Evolutionary conservation across 176 grass and related monocot species (phyloP), one percentile per base, ranked within the genome.

Genomic region (Chloris gayana): DNA sequence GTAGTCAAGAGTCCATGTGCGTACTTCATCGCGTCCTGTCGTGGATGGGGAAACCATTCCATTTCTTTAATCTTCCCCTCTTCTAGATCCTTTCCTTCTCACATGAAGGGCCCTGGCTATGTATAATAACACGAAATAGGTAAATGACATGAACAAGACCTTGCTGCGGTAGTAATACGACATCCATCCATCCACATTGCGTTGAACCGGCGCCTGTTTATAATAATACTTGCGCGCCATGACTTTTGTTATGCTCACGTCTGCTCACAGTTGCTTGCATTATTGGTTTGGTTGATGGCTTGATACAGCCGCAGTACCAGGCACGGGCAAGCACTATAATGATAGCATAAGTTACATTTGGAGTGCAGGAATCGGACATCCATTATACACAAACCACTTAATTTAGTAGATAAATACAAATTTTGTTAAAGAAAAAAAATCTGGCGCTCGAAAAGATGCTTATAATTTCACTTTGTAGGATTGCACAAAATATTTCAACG

Each of bases 161-260:
- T 69, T 77, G 73, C 56, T 25, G 57, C 66, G 33, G 71, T 32
- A 37, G 45, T 77, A 72, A 78, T 46, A 87, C 67, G 66, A 77
- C 66, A 72, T 31, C 7, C 57, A 68, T 41, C 72, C 66, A 72
- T 31, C 7, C 57, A 68, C 53, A 65, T 17, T 2, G 13, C 12
- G 39, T 62, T 69, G 27, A 73, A 67, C 32, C 47, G 22, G 22
- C 25, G 9, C 24, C 27, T 8, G 7, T 44, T 26, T 61, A 64
- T 3, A 5, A 64, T 3, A 5, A 49, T 49, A 69, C 14, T 35
- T 11, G 8, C 14, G 35, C 31, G 59, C 22, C 35, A 49, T 34
- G 41, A 30, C 51, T 65, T 67, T 19, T 7, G 65, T 11, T 25
- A 26, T 5, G 26, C 63, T 24, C 24, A 4, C 31, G 53, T 39